These are phyloP conservation scores for Canavalia gladiata DNA, from an alignment of 306 rosid species.

Conservation along the genomic window DNA sequence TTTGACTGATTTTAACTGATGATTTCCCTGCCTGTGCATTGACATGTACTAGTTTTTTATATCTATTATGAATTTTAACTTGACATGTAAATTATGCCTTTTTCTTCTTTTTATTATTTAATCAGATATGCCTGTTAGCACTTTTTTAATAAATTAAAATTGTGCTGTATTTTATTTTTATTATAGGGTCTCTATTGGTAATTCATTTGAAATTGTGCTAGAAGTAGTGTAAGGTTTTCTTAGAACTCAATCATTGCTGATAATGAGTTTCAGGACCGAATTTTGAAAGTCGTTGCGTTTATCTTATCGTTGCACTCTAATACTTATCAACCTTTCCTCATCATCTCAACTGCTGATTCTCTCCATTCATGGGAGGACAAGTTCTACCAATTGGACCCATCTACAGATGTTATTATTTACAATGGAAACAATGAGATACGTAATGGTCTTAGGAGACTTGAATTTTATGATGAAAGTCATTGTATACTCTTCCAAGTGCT, in stretches of 20 bases:
- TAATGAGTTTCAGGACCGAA: constrained; percentile 63
- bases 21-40: too few species aligned
- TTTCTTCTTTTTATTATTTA: background rate
- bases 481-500: constrained; percentile 64
- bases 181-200: background rate
- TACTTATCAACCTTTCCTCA: constrained; percentile 63
- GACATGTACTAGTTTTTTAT: too few species aligned
- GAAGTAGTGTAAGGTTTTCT: background rate
- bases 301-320: constrained; percentile 62
- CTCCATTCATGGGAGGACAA: constrained; percentile 65
- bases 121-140: background rate
- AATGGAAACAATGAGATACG: constrained; percentile 65
- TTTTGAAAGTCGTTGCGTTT: constrained; percentile 60
- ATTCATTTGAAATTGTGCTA: constrained; percentile 29
- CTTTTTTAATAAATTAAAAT: background rate
- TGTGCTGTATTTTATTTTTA: constrained; percentile 20
- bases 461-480: constrained; percentile 57
- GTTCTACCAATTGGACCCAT: constrained; percentile 61
- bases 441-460: constrained; percentile 58
- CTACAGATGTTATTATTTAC: constrained; percentile 63
- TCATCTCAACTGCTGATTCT: constrained; percentile 64
- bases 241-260: background rate
- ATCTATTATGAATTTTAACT: too few species aligned
- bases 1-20: too few species aligned
- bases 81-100: too few species aligned